Evolutionary conservation across 2,329 filamentous ascomycete species (phyloP), one percentile per base, ranked within the genome.

Genomic region (Ophiostoma novo-ulmi): DNA sequence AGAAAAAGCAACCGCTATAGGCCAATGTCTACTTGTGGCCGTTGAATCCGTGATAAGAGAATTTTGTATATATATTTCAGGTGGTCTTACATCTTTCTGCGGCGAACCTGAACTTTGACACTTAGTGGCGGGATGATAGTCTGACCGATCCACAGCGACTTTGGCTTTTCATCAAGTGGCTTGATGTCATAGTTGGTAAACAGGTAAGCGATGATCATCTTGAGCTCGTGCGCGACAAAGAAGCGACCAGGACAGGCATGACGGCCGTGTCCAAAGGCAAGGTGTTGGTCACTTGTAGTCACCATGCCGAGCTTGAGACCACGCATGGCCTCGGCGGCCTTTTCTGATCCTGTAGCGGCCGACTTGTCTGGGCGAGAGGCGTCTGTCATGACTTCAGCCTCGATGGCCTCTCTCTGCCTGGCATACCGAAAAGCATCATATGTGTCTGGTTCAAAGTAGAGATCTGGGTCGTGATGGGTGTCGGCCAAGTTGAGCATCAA

Each of bases 171-270:
- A 0, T 76, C 75, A 6, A 84, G 74, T 41, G 77, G 79, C 73
- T 82, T 81, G 71, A 86, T 77, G 36, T 87, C 85, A 74, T 86
- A 87, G 71, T 86, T 83, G 48, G 83, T 75, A 1, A 87, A 74
- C 26, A 87, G 75, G 69, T 85, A 81, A 0, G 83, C 79, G 44
- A 86, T 74, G 17, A 86, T 78, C 75, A 87, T 84, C 75, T 88
- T 88, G 17, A 86, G 77, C 75, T 86, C 84, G 71, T 85, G 81
- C 0, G 84, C 81, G 0, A 85, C 85, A 71, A 87, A 87, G 78
- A 87, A 87, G 0, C 85, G 80, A 0, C 85, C 85, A 0, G 84
- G 83, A 66, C 85, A 85, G 1, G 82, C 84, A 75, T 88, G 85
- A 72, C 83, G 79, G 8, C 87, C 87, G 72, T 87, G 84, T 0